phyloP scores from a whole-genome alignment of 208 protist species.

The Blechomonas ayalai region DNA sequence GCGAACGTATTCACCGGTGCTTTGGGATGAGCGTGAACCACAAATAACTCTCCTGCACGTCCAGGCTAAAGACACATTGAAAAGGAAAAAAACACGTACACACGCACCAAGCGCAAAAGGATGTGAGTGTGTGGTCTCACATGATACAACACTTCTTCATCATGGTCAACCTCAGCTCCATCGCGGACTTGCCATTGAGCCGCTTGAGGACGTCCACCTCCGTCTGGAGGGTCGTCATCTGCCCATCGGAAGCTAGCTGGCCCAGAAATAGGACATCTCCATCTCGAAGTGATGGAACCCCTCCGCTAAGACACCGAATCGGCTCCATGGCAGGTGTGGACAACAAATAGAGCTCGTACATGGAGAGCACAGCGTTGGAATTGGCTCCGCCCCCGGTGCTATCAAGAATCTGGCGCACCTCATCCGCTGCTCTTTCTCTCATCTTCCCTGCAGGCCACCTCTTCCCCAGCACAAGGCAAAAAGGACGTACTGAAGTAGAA shows the following conservation, averaged over 20 bases:
- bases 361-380: background rate
- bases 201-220: slow-evolving; percentile 32
- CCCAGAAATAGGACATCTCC: slow-evolving; percentile 49
- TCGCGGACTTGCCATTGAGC: slow-evolving; percentile 41
- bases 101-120: too few relatives aligned
- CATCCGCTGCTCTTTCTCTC: slow-evolving; percentile 24
- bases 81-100: background rate
- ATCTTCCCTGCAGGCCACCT: slow-evolving; percentile 36
- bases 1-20: too few relatives aligned
- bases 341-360: slow-evolving; percentile 13
- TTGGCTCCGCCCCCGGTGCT: background rate
- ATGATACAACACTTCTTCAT: slow-evolving; percentile 60
- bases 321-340: background rate
- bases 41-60: too few relatives aligned
- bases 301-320: background rate
- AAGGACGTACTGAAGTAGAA: slow-evolving; percentile 12
- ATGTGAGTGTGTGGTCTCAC: slow-evolving; percentile 18
- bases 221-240: slow-evolving; percentile 12
- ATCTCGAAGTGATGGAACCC: slow-evolving; percentile 13
- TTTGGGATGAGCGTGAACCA: too few relatives aligned
- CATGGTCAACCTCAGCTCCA: slow-evolving; percentile 32
- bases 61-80: too few relatives aligned
- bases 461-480: slow-evolving; percentile 34
- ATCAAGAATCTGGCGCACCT: slow-evolving; percentile 10
- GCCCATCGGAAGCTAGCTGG: slow-evolving; percentile 2